Evolutionary conservation across 2,329 filamentous ascomycete genomes (phyloP).

Genomic region (Diaporthe ilicicola): DNA sequence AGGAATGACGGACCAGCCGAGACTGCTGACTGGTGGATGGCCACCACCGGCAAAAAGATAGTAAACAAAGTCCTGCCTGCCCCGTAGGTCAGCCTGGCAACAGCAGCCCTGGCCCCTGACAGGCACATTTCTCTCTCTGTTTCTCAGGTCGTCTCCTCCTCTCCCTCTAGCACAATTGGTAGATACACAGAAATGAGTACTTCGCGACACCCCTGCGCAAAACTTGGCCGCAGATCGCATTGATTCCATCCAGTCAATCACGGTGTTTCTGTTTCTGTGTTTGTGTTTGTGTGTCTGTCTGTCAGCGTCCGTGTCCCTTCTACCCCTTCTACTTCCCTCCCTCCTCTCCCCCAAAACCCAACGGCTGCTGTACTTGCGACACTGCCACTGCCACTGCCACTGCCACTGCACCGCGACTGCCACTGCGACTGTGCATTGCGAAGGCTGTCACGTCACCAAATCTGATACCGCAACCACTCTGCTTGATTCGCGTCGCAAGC

Average conservation of each 20-base stretch:
- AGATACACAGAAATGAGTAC: too few species aligned
- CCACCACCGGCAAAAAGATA: not conserved
- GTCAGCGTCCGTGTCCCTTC: not conserved
- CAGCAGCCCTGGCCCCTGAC: not conserved
- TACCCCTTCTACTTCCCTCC: not conserved
- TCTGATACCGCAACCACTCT: conserved; percentile 22
- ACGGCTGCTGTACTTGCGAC: conserved; percentile 18
- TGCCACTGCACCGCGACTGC: conserved; percentile 15
- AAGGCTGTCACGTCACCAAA: conserved; percentile 18
- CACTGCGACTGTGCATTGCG: conserved; percentile 5
- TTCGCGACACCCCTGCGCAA: conserved; percentile 11
- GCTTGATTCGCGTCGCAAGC: conserved; percentile 11
- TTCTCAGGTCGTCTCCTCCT: not conserved
- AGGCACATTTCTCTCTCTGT: not conserved
- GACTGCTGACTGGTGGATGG: conserved; percentile 7
- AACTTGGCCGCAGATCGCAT: conserved; percentile 18
- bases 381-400: conserved; percentile 7
- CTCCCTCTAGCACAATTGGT: not conserved
- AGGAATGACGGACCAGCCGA: not conserved
- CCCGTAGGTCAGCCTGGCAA: not conserved
- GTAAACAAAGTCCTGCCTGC: not conserved
- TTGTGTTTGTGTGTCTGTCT: not conserved
- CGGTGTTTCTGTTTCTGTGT: not conserved
- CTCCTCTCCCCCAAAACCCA: not conserved
- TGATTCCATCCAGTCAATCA: conserved; percentile 1